phyloP scores from a whole-genome alignment of 768 basidiomycete genomes.

The Auricularia sp. region DNA sequence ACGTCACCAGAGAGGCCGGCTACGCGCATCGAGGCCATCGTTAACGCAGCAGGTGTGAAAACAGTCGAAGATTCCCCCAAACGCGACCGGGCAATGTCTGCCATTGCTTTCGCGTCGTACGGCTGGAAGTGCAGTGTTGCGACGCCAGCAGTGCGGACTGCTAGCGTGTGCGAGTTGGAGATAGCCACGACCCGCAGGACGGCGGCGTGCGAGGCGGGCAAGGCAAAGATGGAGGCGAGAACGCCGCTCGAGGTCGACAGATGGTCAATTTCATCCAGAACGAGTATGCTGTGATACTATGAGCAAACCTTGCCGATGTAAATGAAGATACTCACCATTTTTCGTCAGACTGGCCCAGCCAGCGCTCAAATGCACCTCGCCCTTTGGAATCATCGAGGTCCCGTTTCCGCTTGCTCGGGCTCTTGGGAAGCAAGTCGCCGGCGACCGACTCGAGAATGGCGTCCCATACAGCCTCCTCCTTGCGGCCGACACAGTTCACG shows the following conservation, averaged over 20 bases:
- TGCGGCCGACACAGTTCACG: slow-evolving; percentile 66
- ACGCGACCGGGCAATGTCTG: slow-evolving; percentile 40
- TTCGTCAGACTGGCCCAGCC: slow-evolving; percentile 20
- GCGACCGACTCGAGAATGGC: slow-evolving; percentile 50
- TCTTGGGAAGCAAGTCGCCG: slow-evolving; percentile 9
- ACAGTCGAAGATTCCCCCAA: slow-evolving; percentile 34
- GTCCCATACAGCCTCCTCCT: slow-evolving; percentile 56
- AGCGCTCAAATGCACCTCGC: slow-evolving; percentile 6
- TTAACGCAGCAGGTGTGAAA: slow-evolving; percentile 53
- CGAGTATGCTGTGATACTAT: slow-evolving; percentile 43
- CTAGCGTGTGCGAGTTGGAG: slow-evolving; percentile 82
- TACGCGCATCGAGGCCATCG: slow-evolving; percentile 68
- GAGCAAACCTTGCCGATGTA: not conserved
- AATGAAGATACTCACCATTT: slow-evolving; percentile 39
- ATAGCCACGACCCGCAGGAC: slow-evolving; percentile 69
- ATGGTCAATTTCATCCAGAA: slow-evolving; percentile 85
- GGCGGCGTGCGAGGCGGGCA: slow-evolving; percentile 45
- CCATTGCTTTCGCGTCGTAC: slow-evolving; percentile 63
- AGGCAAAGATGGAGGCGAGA: slow-evolving; percentile 54
- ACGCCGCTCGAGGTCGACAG: slow-evolving; percentile 42
- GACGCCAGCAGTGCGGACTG: slow-evolving; percentile 31
- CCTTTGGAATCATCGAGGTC: slow-evolving; percentile 12
- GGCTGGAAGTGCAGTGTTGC: slow-evolving; percentile 72
- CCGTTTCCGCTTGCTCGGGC: slow-evolving; percentile 33
- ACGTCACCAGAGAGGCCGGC: slow-evolving; percentile 80